Evolutionary conservation across 2,329 filamentous ascomycete species (phyloP).

Genomic region (Acrocalymma vagum): DNA sequence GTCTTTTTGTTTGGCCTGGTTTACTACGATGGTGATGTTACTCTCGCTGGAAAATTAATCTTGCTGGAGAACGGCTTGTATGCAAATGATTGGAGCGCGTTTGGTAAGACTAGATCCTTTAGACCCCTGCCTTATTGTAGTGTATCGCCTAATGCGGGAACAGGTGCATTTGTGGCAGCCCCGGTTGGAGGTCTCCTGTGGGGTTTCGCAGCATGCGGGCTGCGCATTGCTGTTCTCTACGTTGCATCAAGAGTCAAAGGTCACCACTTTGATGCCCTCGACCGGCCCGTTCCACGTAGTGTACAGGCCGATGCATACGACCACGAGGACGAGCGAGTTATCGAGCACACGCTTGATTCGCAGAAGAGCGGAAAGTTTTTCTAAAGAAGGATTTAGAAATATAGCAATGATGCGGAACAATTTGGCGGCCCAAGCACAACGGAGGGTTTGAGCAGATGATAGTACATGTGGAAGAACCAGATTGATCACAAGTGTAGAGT

Average conservation of each 20-base stretch:
- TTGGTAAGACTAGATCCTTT: conserved; percentile 59
- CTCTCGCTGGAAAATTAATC: conserved; percentile 71
- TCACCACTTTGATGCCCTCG: conserved; percentile 71
- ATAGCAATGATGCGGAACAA: too few species aligned
- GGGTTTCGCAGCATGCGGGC: conserved; percentile 68
- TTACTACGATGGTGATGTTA: conserved; percentile 76
- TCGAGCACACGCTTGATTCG: conserved; percentile 30
- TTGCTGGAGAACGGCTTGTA: conserved; percentile 79
- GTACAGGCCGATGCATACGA: conserved; percentile 23
- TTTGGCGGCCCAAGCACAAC: too few species aligned
- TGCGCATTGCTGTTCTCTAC: conserved; percentile 69
- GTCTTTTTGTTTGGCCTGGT: conserved; percentile 84
- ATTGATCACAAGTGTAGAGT: too few species aligned
- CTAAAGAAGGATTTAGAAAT: conserved; percentile 14
- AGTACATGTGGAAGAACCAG: too few species aligned
- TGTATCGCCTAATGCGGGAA: conserved; percentile 8
- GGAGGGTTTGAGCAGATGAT: too few species aligned
- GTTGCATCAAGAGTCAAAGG: conserved; percentile 65
- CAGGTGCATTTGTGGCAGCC: conserved; percentile 77
- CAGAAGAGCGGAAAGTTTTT: conserved; percentile 43
- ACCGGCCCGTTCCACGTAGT: conserved; percentile 50
- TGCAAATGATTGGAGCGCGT: conserved; percentile 79
- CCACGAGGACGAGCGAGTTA: conserved; percentile 33
- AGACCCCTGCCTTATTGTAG: neutral
- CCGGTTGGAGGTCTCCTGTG: conserved; percentile 79